A percentile compares a stretch with the other conserved stretches of the same genome.
These are phyloP conservation scores for Monosporascus sp. DNA, from an alignment of 2,329 filamentous ascomycete species.

Conservation along the genomic window DNA sequence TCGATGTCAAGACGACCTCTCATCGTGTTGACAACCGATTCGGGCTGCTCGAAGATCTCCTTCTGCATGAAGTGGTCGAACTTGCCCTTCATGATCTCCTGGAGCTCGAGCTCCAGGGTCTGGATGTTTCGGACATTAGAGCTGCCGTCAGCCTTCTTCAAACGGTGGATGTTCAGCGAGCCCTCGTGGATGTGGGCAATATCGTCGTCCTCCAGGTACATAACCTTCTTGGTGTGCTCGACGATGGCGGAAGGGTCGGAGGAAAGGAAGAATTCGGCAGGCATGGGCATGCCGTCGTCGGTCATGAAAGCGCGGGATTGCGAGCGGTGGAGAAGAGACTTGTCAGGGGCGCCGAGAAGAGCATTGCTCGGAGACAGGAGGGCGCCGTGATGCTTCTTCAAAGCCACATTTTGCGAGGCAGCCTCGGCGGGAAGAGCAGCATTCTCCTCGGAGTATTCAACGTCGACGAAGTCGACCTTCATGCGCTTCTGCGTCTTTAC, in stretches of 20 bases:
- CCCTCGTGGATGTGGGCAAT: slow-evolving; percentile 99
- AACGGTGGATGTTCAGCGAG: slow-evolving; percentile 96
- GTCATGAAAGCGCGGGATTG: slow-evolving; percentile 99
- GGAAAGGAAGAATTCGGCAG: slow-evolving; percentile 98
- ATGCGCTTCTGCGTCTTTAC: slow-evolving; percentile 97
- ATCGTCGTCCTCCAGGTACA: slow-evolving; percentile 99
- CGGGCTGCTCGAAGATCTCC: slow-evolving; percentile 99
- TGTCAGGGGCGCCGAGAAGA: slow-evolving; percentile 86
- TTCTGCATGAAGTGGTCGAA: slow-evolving; percentile 99
- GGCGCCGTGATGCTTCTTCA: slow-evolving; percentile 77
- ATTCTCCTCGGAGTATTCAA: slow-evolving; percentile 89
- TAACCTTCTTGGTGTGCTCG: slow-evolving; percentile 99
- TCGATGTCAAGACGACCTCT: slow-evolving; percentile 91
- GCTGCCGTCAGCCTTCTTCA: slow-evolving; percentile 93
- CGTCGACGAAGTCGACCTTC: slow-evolving; percentile 99
- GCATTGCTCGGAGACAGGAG: slow-evolving; percentile 59
- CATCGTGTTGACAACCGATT: slow-evolving; percentile 99
- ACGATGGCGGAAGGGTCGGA: slow-evolving; percentile 98
- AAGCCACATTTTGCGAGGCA: slow-evolving; percentile 90
- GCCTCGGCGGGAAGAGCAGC: slow-evolving; percentile 82
- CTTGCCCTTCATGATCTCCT: slow-evolving; percentile 99
- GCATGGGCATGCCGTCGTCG: slow-evolving; percentile 95
- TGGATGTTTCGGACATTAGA: slow-evolving; percentile 98
- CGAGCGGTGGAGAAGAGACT: slow-evolving; percentile 95
- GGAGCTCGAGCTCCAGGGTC: slow-evolving; percentile 96